Evolutionary conservation across 495 filamentous ascomycete genomes (phyloP), one percentile per base, ranked within the genome.

Genomic region (Penicillium cinerascens): DNA sequence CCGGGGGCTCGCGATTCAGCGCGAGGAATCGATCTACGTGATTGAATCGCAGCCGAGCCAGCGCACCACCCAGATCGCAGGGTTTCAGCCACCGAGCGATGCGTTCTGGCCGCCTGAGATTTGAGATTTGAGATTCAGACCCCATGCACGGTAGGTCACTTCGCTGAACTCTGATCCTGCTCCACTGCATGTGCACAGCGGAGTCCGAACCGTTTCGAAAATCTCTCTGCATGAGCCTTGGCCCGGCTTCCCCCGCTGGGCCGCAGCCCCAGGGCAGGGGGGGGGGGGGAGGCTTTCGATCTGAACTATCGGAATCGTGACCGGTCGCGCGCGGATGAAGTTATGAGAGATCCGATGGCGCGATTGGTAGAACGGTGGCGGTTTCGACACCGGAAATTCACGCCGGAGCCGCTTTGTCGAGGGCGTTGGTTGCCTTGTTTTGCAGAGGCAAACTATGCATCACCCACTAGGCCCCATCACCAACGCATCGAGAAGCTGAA

Each of bases 91-190:
- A 65, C 59, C 39, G 43, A 44, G 52, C 50, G 61, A 64, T 60
- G 57, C 47, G 54, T 61, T 52, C 52, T 62, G 59, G 52, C 49
- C 52, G 48, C 52, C 48, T 52, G 52, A 56, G 56, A 63, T 58
- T 60, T 56, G 33, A 36, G 22, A 23, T 33, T 33, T 39, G 37
- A 38, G 16, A 38, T n/a, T 38, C 26, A 10, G 29, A 11, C 11
- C 29, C 29, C 42, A 61, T 64, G 60, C 59, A 65, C 49, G 63
- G 56, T 63, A 66, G 57, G 63, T 66, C 63, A 63, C 60, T 45
- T 63, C 49, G 47, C 45, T 39, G 49, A 52, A 56, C 45, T 42
- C 39, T 42, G 42, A 52, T 49, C 26, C 53, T 39, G 43, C 44
- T 39, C 29, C 29, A 33, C 29, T 33, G 29, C 26, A 42, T 36